Percentiles rank a stretch among this genome's conserved stretches.
Evolutionary conservation across 306 rosid species (phyloP).

Genomic region (Morella rubra): DNA sequence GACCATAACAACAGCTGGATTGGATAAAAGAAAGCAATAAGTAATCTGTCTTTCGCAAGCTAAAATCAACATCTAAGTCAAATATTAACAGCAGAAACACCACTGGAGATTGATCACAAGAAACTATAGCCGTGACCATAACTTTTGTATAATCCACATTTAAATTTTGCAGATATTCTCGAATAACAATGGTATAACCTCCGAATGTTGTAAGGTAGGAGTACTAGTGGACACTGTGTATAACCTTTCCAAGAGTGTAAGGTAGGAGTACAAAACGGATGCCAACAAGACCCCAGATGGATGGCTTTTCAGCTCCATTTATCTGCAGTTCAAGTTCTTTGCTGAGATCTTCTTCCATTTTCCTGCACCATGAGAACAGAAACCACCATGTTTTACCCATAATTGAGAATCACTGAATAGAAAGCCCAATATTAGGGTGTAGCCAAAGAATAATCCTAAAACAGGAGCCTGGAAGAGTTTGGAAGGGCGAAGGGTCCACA

Average conservation of each 20-base stretch:
- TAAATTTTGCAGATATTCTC: slow-evolving; percentile 22
- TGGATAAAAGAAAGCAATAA: slow-evolving; percentile 28
- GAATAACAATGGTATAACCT: slow-evolving; percentile 44
- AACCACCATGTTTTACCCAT: slow-evolving; percentile 7
- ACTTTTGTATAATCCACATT: slow-evolving; percentile 15
- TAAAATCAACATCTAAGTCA: slow-evolving; percentile 25
- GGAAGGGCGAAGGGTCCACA: slow-evolving; percentile 18
- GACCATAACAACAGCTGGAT: slow-evolving; percentile 77
- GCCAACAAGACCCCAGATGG: slow-evolving; percentile 75
- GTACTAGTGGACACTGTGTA: slow-evolving; percentile 20
- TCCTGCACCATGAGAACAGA: slow-evolving; percentile 44
- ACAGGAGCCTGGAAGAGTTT: slow-evolving; percentile 12
- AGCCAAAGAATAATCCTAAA: slow-evolving; percentile 12
- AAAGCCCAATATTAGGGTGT: slow-evolving; percentile 18
- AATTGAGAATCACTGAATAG: slow-evolving; percentile 4
- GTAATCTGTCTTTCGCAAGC: background rate
- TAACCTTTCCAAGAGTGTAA: slow-evolving; percentile 84
- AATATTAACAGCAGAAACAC: slow-evolving; percentile 15
- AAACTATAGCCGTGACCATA: slow-evolving; percentile 1
- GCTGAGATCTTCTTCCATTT: slow-evolving; percentile 72
- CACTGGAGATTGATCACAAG: slow-evolving; percentile 3
- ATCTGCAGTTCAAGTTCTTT: slow-evolving; percentile 88
- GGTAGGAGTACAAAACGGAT: slow-evolving; percentile 81
- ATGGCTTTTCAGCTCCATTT: slow-evolving; percentile 78
- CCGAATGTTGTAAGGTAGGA: slow-evolving; percentile 80